These are phyloP conservation scores for Hemileccinum impolitum DNA, from an alignment of 768 basidiomycete genomes.

Conservation along the genomic window DNA sequence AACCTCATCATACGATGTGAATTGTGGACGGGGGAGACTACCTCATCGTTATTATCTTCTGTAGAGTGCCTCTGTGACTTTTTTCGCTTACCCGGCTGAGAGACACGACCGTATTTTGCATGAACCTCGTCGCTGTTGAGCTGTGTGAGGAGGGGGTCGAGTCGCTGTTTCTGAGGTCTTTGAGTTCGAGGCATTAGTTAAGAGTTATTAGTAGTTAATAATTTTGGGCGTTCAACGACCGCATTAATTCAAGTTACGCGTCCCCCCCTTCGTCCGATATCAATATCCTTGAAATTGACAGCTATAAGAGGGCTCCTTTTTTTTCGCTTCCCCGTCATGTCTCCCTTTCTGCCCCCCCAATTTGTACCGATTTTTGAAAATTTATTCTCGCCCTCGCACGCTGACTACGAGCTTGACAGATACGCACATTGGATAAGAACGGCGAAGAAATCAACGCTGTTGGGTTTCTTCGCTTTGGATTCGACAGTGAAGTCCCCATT, in stretches of 20 bases:
- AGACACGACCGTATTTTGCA: constrained; percentile 75
- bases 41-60: constrained; percentile 61
- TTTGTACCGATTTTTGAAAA: constrained; percentile 10
- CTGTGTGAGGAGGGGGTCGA: constrained; percentile 86
- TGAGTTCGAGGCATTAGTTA: constrained; percentile 59
- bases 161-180: constrained; percentile 60
- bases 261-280: neutral
- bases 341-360: constrained; percentile 18
- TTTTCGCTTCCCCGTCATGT: constrained; percentile 13
- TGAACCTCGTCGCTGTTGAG: constrained; percentile 74
- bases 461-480: constrained; percentile 83
- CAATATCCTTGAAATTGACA: neutral
- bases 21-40: constrained; percentile 26
- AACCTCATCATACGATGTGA: neutral
- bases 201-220: no score
- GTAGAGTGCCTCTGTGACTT: constrained; percentile 47
- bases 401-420: constrained; percentile 37
- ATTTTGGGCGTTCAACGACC: no score
- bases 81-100: constrained; percentile 71
- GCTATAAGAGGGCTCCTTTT: neutral
- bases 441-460: constrained; percentile 75
- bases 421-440: constrained; percentile 66
- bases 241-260: no score
- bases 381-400: neutral
- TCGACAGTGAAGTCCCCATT: constrained; percentile 80